Base-by-base conservation (phyloP, 495 filamentous ascomycete species). In the Neurospora sp. region DNA sequence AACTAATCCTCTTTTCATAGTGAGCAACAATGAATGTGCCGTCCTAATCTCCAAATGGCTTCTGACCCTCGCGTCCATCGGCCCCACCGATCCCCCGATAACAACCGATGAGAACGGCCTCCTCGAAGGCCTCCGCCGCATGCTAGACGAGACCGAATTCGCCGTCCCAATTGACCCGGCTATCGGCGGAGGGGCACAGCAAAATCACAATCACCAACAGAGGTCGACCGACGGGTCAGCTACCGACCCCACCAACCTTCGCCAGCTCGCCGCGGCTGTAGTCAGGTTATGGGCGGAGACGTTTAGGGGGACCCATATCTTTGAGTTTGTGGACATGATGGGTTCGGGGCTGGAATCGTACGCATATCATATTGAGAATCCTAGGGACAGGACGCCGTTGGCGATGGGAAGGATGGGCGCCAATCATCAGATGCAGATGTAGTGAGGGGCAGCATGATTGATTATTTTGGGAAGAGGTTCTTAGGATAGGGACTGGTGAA, bases 141-240 rank as follows among this genome's bases (percentile, higher is more conserved):
- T 93, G 88, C 85, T 93, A 75, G 89, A 91, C 76, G 91, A 93
- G 83, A 93, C 91, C 9, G 89, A 91, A 73, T 90, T 92, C 78
- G 89, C 90, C 59, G 88, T 90, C 8, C 84, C 84, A 2, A 82
- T 86, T 68, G 85, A 86, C 53, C 84, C 84, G 3, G 83, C 83
- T 3, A 80, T 84, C 40, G 78, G 74, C 4, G 72, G 72, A 9
- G 61, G 65, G 48, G 69, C 75, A 35, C 45, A 71, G 41, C 79
- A 77, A n/a, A 76, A 76, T 17, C 81, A 83, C 69, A 65, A 35
- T 16, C 76, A 80, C 20, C 78, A 77, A 17, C 79, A 80, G 3
- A 74, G 74, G 20, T 79, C 76, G 8, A 76, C 81, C 73, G 84
- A 86, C 72, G 73, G 81, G 61, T 76, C 79, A 40, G 76, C 79